These are phyloP conservation scores for Gigaspora rosea DNA, from an alignment of 192 early-diverging fungal genomes.

Conservation along the genomic window DNA sequence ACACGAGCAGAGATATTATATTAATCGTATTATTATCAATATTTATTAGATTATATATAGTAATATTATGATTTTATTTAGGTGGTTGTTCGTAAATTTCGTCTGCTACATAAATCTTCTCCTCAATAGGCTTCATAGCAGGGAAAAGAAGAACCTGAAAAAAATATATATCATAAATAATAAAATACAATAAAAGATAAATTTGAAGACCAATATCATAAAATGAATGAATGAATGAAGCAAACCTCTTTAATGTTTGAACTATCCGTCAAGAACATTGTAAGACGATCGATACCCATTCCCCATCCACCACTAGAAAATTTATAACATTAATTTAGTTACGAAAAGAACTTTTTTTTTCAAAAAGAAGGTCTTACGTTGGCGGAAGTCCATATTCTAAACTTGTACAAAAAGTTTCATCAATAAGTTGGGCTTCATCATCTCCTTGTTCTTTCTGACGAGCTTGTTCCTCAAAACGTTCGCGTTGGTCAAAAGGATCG, in stretches of 20 bases:
- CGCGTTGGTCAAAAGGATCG: conserved; percentile 98
- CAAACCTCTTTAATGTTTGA: conserved; percentile 96
- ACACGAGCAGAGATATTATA: no score
- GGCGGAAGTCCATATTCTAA: conserved; percentile 98
- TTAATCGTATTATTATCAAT: no score
- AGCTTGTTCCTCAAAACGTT: conserved; percentile 97
- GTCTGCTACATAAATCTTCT: conserved; percentile 51
- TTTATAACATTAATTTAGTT: neutral
- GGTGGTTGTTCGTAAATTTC: conserved; percentile 39
- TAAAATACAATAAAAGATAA: neutral
- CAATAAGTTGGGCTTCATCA: conserved; percentile 98
- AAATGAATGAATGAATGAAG: conserved; percentile 13
- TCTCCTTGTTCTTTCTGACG: conserved; percentile 96
- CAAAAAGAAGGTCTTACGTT: conserved; percentile 52
- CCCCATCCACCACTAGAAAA: conserved; percentile 72
- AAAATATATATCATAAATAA: conserved; percentile 4
- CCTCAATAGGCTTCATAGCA: conserved; percentile 62
- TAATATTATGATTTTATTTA: no score
- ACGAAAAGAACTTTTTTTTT: neutral
- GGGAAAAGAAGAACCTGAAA: conserved; percentile 60
- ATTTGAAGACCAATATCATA: no score
- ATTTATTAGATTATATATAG: no score
- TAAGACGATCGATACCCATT: conserved; percentile 94
- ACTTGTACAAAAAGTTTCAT: conserved; percentile 95
- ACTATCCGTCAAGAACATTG: conserved; percentile 99